These are phyloP conservation scores for Trichoderma afroharzianum DNA, from an alignment of 2,329 filamentous ascomycete genomes.

Conservation along the genomic window DNA sequence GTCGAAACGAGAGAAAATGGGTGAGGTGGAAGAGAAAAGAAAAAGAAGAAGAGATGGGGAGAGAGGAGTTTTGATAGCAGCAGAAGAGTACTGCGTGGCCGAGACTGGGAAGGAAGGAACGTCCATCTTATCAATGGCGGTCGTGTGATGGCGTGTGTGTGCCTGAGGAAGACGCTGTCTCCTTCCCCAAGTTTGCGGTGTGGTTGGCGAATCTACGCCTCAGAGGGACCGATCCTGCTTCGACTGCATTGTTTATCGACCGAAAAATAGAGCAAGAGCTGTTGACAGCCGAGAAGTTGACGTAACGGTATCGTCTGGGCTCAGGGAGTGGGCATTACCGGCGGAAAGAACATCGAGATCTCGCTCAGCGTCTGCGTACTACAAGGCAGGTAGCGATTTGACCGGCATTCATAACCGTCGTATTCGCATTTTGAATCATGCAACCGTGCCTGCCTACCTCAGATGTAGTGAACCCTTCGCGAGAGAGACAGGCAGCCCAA, in stretches of 20 bases:
- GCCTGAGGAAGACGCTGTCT: neutral
- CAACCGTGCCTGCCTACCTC: neutral
- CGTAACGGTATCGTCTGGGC: neutral
- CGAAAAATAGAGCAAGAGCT: neutral
- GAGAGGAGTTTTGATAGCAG: slow-evolving; percentile 7
- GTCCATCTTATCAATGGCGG: neutral
- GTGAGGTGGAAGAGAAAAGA: slow-evolving; percentile 11
- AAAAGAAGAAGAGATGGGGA: neutral
- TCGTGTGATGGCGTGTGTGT: neutral
- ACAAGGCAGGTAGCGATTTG: neutral
- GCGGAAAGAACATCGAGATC: neutral
- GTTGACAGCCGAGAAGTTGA: neutral
- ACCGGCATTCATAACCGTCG: neutral
- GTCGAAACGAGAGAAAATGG: slow-evolving; percentile 5
- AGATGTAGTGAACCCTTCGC: neutral
- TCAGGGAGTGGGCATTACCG: neutral
- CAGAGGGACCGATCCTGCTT: neutral
- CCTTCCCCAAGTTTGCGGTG: neutral
- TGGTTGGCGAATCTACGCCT: neutral
- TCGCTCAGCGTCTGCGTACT: neutral
- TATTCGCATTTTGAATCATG: neutral
- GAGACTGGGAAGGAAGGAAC: neutral
- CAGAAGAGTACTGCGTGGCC: neutral
- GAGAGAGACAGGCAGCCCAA: neutral
- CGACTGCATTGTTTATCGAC: neutral